Base-by-base conservation (phyloP, 805 yeast species). In the Saccharomyces paradoxus region DNA sequence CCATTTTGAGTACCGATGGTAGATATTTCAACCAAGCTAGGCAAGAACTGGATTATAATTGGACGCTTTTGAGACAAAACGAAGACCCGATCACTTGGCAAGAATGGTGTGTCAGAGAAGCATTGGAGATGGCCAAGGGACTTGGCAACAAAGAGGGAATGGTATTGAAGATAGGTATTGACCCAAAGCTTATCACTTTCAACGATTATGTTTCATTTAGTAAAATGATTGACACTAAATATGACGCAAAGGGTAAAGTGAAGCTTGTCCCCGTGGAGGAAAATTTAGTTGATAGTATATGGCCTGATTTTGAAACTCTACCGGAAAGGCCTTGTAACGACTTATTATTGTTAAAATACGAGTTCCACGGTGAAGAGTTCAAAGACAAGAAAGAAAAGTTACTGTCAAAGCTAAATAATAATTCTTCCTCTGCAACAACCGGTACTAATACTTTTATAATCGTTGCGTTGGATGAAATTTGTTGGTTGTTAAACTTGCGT, bases 21-120 rank as follows among this genome's bases (percentile, higher is more conserved):
- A 78, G 99, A 60, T 94, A 94, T 73, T 94, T 89, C 69, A 75
- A 88, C 56, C 99, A 94, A 72, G 98, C 98, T 1, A 81, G 79
- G 24, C 81, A 84, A 55, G 94, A 94, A 71, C 74, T 94, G 53
- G 95, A 89, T 67, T 64, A 71, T 41, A 82, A 83, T 64, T 94
- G 98, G 98, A 70, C 72, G 1, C 71, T 94, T 49, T 76, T 94
- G 56, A 90, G 86, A 65, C 95, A 86, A 67, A 96, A 96, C 3
- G 77, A 79, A n/a, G 87, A 84, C 31, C 79, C 79, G 41, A 81
- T 84, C 13, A 75, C 86, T 6, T 92, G 98, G 98, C 82, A 82
- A 57, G 83, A 84, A 53, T 94, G 89, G 86, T 80, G 84, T 49
- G 74, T 83, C 28, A 78, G 81, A 6, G 78, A 82, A 55, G 81